Evolutionary conservation across 2,329 filamentous ascomycete species (phyloP), one percentile per base, ranked within the genome.

Genomic region (Penicillium sp.): DNA sequence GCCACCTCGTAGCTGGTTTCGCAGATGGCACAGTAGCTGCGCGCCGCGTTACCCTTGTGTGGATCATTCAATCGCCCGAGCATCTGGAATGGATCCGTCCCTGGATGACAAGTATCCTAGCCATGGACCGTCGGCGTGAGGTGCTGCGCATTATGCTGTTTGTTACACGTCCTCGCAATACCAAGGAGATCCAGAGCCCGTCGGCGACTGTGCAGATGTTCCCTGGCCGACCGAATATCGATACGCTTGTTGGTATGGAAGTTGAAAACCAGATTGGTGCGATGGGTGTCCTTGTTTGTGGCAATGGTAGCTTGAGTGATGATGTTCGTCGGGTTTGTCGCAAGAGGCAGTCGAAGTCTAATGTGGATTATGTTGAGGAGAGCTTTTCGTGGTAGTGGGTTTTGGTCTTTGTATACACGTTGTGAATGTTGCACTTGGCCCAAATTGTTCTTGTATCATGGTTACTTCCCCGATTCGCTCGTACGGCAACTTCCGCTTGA

Each of bases 51-150:
- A 90, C 89, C 1, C 85, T 98, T 8, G 86, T 97, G 58, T 98
- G 95, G 95, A 88, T 96, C 69, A 90, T 98, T 62, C 91, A 95
- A 60, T 91, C 92, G 54, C 89, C 90, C 37, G 89, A 96, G 68
- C 88, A 93, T 55, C 84, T 98, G 8, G 91, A 96, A 74, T 98
- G 95, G 93, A 90, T 96, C 57, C 86, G 91, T 8, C 90, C 91
- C 5, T 98, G 90, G 88, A 88, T 89, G 86, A 88, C 84, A 16
- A 80, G 81, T 63, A 88, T 98, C 53, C 82, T 98, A 31, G 83
- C 84, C 55, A 88, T 97, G 82, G 89, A 91, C 13, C 84, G 87
- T 65, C 88, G 93, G 53, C 86, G 90, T 57, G 91, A 96, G 49
- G 82, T 96, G 29, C 83, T 99, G 45, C 88, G 87, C 65, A 90